Conservation (phyloP, 2,329 filamentous ascomycete species). For the Paraconiothyrium brasiliense region DNA sequence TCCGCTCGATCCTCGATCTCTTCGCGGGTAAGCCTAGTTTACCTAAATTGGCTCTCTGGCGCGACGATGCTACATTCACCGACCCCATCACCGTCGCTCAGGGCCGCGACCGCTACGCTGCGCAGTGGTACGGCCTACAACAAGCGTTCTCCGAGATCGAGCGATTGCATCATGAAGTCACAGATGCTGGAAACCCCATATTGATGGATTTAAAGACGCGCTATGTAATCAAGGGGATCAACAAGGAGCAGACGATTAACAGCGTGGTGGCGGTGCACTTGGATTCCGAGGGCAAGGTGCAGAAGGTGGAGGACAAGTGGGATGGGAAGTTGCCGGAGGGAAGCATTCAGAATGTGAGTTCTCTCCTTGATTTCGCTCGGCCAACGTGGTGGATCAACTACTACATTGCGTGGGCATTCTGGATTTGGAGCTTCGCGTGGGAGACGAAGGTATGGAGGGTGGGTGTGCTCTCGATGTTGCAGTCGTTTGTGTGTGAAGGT, state of each 20-base stretch:
- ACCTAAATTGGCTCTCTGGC: constrained; percentile 68
- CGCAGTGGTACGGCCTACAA: constrained; percentile 69
- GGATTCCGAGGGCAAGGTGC: constrained; percentile 56
- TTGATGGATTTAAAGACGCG: constrained; percentile 62
- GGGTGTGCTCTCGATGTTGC: constrained; percentile 28
- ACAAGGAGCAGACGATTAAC: constrained; percentile 60
- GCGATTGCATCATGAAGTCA: constrained; percentile 64
- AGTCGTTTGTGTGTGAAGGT: not conserved
- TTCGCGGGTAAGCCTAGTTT: constrained; percentile 69
- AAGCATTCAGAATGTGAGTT: constrained; percentile 61
- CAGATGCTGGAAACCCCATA: constrained; percentile 67
- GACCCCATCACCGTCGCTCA: constrained; percentile 68
- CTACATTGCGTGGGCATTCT: constrained; percentile 49
- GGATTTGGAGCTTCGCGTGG: constrained; percentile 52
- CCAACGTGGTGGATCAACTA: constrained; percentile 53
- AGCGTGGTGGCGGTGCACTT: constrained; percentile 60
- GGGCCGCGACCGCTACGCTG: constrained; percentile 63
- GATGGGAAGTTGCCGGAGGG: constrained; percentile 62
- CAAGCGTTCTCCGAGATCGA: constrained; percentile 67
- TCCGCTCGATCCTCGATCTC: constrained; percentile 69
- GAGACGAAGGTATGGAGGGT: constrained; percentile 54
- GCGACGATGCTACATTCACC: constrained; percentile 64
- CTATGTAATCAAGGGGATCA: constrained; percentile 64
- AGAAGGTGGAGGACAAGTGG: constrained; percentile 65
- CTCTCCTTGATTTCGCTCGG: constrained; percentile 38